phyloP scores from a whole-genome alignment of 1,284 basidiomycete species.

The Boletus mariae region DNA sequence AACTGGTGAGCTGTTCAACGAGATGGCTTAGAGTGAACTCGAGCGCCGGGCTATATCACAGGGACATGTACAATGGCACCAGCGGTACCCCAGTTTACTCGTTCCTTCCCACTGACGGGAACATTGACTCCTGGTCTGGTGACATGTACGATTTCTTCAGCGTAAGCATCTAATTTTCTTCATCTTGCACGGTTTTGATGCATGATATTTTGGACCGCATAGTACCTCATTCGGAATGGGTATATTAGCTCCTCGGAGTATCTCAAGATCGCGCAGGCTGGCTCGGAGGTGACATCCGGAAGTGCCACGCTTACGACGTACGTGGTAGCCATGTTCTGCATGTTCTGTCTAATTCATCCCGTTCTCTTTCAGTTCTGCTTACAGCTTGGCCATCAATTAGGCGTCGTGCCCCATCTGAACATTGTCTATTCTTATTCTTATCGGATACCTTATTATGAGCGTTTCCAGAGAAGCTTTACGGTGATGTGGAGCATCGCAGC shows the following conservation, averaged over 20 bases:
- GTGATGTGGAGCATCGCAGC: neutral
- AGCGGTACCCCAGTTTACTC: slow-evolving; percentile 66
- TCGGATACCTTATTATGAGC: neutral
- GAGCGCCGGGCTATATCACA: slow-evolving; percentile 15
- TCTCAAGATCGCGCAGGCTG: slow-evolving; percentile 42
- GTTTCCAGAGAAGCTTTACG: neutral
- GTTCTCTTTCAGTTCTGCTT: slow-evolving; percentile 33
- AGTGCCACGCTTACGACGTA: slow-evolving; percentile 41
- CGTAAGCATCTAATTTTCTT: slow-evolving; percentile 30
- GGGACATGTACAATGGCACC: slow-evolving; percentile 56
- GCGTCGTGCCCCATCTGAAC: too few relatives aligned
- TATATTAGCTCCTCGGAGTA: slow-evolving; percentile 44
- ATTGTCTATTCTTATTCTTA: neutral
- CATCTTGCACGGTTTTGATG: too few relatives aligned
- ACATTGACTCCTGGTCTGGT: slow-evolving; percentile 48
- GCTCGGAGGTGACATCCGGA: slow-evolving; percentile 43
- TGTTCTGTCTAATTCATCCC: neutral
- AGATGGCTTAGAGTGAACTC: neutral
- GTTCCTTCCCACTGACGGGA: slow-evolving; percentile 50
- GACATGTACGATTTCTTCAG: slow-evolving; percentile 55
- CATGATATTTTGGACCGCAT: neutral
- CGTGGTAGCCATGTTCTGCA: slow-evolving; percentile 14
- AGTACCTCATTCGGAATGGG: slow-evolving; percentile 52
- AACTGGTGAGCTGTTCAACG: slow-evolving; percentile 41
- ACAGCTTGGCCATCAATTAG: slow-evolving; percentile 41